Percentiles rank a stretch among this genome's conserved stretches.
Evolutionary conservation across 2,329 filamentous ascomycete species (phyloP).

Genomic region (Pestalotiopsis fici): DNA sequence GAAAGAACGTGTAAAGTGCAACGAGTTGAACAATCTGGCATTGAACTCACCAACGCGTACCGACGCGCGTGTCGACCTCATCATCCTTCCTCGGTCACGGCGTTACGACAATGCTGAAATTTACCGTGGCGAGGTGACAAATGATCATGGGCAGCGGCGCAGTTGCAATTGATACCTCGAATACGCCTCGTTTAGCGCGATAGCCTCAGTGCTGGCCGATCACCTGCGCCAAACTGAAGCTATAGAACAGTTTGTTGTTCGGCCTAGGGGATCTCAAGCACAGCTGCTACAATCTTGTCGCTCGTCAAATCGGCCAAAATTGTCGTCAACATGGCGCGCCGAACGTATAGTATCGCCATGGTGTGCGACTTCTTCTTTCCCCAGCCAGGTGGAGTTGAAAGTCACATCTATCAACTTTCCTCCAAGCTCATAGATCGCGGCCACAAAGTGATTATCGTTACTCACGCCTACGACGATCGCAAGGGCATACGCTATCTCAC

Average conservation of each 20-base stretch:
- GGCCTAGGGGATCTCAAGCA: not conserved
- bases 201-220: not conserved
- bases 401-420: constrained; percentile 96
- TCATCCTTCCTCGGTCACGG: not conserved
- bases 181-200: not conserved
- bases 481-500: constrained; percentile 94
- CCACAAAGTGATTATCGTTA: constrained; percentile 97
- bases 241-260: not conserved
- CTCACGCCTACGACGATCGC: constrained; percentile 88
- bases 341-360: constrained; percentile 77
- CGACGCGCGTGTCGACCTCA: not conserved
- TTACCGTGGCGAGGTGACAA: not conserved
- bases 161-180: not conserved
- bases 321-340: constrained; percentile 46
- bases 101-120: not conserved
- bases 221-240: not conserved
- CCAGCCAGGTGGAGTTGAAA: constrained; percentile 93
- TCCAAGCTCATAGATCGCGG: constrained; percentile 96
- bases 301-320: not conserved
- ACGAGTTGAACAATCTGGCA: no score
- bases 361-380: constrained; percentile 99
- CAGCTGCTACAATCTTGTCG: not conserved
- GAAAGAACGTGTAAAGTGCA: no score
- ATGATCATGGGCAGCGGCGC: not conserved
- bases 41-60: not conserved